phyloP scores from a whole-genome alignment of 2,329 filamentous ascomycete genomes.

The Verticillium longisporum region DNA sequence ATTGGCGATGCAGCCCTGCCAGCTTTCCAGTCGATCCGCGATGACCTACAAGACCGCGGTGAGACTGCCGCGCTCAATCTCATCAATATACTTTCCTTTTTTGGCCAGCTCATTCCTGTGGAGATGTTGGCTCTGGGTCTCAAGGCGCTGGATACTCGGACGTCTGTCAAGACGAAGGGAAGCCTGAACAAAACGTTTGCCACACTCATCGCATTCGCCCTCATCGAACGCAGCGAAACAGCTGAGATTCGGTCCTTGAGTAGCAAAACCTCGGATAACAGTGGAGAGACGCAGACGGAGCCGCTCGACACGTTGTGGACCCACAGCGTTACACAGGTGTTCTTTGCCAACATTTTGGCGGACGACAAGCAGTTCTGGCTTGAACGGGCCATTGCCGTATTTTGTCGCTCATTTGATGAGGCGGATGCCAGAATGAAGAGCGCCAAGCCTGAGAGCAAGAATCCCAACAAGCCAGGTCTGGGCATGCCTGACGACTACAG shows the following conservation, averaged over 20 bases:
- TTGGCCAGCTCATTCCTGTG: conserved; percentile 58
- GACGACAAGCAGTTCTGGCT: conserved; percentile 40
- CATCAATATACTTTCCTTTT: conserved; percentile 58
- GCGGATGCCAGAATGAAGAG: conserved; percentile 22
- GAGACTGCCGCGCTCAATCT: conserved; percentile 53
- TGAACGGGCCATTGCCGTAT: conserved; percentile 37
- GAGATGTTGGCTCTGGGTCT: conserved; percentile 56
- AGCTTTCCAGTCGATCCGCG: conserved; percentile 39
- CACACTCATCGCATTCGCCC: conserved; percentile 42
- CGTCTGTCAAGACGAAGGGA: conserved; percentile 32
- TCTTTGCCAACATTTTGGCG: conserved; percentile 40
- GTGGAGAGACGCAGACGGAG: conserved; percentile 20
- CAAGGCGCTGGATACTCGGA: conserved; percentile 34
- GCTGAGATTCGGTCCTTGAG: conserved; percentile 29
- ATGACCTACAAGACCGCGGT: conserved; percentile 39
- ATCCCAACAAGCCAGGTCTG: conserved; percentile 28
- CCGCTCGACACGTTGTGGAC: conserved; percentile 42
- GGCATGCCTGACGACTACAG: conserved; percentile 44
- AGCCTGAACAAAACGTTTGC: conserved; percentile 42
- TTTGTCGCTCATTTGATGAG: conserved; percentile 40
- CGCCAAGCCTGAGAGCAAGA: conserved; percentile 9
- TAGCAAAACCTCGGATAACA: conserved; percentile 28
- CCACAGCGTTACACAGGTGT: conserved; percentile 46
- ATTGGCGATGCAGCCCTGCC: conserved; percentile 34
- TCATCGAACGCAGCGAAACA: conserved; percentile 43